phyloP scores from a whole-genome alignment of 352 stramenopile species.

The Globisporangium radiosum region DNA sequence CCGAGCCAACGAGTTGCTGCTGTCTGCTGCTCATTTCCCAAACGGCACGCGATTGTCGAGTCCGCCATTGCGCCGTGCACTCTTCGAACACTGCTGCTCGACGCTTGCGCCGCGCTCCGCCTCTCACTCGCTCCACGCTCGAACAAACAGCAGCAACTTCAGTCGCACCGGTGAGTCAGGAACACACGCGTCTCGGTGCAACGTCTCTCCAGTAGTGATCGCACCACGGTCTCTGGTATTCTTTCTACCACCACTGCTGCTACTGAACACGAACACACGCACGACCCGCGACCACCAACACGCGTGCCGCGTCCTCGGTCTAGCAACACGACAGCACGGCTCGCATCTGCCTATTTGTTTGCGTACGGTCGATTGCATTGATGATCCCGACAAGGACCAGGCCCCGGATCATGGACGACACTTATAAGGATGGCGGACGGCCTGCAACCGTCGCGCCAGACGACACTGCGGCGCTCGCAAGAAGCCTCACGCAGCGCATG shows the following conservation, averaged over 20 bases:
- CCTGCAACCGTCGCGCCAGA: neutral
- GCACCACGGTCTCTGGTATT: too few species aligned
- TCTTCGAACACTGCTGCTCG: too few species aligned
- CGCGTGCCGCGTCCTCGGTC: neutral
- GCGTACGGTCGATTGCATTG: neutral
- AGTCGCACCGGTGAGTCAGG: neutral
- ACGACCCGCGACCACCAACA: neutral
- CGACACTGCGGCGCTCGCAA: neutral
- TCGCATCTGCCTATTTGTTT: neutral
- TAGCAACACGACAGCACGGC: neutral
- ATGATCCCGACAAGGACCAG: constrained; percentile 5
- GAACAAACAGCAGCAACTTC: neutral
- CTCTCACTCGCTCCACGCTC: neutral
- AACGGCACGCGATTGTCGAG: constrained; percentile 1
- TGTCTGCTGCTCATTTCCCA: constrained; percentile 6
- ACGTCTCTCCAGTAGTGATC: too few species aligned
- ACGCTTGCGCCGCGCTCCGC: neutral
- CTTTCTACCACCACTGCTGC: too few species aligned
- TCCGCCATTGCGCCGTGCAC: neutral
- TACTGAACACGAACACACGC: too few species aligned
- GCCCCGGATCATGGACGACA: constrained; percentile 4
- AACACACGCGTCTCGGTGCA: too few species aligned
- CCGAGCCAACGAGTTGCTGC: neutral
- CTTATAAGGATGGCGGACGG: constrained; percentile 3
- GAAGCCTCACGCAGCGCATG: constrained; percentile 11